Base-by-base conservation (phyloP, 148 eudicot genomes). In the Pharnaceum exiguum region DNA sequence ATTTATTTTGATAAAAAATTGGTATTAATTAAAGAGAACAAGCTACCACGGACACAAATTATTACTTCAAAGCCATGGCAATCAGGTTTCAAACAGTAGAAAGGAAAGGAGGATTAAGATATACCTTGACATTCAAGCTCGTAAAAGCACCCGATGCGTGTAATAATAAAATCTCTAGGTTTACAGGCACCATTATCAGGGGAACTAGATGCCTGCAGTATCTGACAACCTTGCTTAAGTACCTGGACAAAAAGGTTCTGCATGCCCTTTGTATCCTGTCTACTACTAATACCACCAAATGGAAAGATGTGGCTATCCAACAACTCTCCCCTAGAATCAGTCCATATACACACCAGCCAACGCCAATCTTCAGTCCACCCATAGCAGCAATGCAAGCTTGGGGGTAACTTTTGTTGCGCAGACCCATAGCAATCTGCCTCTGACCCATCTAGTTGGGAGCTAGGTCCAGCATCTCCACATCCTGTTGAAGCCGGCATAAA, bases 341-440 rank as follows among this genome's bases (percentile, higher is more conserved):
- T 93, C 99, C 99, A 93, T 57, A 89, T 69, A 62, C 87, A 88
- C 53, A 89, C 95, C 60, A 93, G 71, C 99, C 99, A 93, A 37
- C 95, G 96, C 99, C 99, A 93, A 75, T 93, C 99, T 67, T 93
- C 99, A n/a, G 99, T 93, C 99, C 99, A 93, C 35, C 96, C 99
- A 79, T 93, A 93, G 66, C 99, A 93, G 64, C 99, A 93, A 63
- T 93, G 99, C 57, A 93, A 72, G 61, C 83, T 85, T 31, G 96
- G 91, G 44, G 81, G 82, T 50, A 83, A 22, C 70, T 73, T 87
- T 21, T 70, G 85, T 57, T 65, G 70, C 60, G 67, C 79, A 56
- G 88, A 72, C 50, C 71, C 80, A 70, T 35, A 74, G 43, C 82
- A 68, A 45, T 87, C 97, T 36, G 79, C 68, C 30, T 82, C 93